phyloP scores from a whole-genome alignment of 148 eudicot genomes.

The Rhododendron griersonianum region DNA sequence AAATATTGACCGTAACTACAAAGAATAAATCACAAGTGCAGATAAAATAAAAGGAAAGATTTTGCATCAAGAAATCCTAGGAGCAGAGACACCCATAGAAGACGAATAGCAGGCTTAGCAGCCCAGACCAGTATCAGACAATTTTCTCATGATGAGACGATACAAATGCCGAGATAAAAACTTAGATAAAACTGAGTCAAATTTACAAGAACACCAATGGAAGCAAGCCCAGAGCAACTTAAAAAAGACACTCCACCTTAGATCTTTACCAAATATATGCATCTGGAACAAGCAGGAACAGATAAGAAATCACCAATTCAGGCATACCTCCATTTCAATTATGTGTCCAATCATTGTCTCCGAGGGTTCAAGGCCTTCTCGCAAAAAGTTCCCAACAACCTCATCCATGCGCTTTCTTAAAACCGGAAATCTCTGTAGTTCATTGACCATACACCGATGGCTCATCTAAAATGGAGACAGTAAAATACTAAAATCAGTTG shows the following conservation, averaged over 20 bases:
- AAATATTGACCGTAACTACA: not conserved
- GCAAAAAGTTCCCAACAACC: slow-evolving; percentile 70
- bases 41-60: not conserved
- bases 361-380: slow-evolving; percentile 76
- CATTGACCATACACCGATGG: slow-evolving; percentile 74
- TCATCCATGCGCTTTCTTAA: slow-evolving; percentile 88
- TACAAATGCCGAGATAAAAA: not conserved
- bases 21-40: not conserved
- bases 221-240: not conserved
- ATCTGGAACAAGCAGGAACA: not conserved
- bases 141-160: not conserved
- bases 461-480: slow-evolving; percentile 62
- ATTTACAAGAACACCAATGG: not conserved
- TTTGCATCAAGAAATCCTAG: not conserved
- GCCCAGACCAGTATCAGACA: not conserved
- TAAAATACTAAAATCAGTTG: slow-evolving; percentile 1
- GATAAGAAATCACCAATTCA: not conserved
- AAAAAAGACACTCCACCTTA: not conserved
- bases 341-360: slow-evolving; percentile 78
- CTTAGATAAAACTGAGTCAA: not conserved
- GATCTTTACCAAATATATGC: not conserved
- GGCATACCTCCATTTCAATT: slow-evolving; percentile 89
- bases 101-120: not conserved
- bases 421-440: slow-evolving; percentile 79
- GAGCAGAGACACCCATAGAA: not conserved